Evolutionary conservation across 768 basidiomycete genomes (phyloP).

Genomic region (Termitomyces sp.): DNA sequence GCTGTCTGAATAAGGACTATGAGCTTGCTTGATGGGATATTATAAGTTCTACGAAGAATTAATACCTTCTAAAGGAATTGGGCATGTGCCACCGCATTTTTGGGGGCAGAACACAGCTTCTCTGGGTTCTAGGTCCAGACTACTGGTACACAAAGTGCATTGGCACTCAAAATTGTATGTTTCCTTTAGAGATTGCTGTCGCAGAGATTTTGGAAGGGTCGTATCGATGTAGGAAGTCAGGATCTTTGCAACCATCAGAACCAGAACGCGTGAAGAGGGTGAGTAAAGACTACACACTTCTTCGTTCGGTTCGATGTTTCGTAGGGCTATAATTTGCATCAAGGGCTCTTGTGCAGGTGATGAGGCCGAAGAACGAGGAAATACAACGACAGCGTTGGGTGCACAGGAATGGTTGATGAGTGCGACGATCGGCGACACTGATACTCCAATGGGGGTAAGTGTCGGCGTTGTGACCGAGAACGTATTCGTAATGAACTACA

Average conservation of each 20-base stretch:
- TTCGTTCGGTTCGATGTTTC: slow-evolving; percentile 55
- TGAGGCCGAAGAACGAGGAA: slow-evolving; percentile 50
- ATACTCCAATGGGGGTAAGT: slow-evolving; percentile 76
- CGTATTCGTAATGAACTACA: slow-evolving; percentile 89
- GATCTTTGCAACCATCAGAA: slow-evolving; percentile 41
- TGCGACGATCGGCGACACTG: slow-evolving; percentile 76
- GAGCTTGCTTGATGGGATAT: neutral
- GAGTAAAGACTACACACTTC: slow-evolving; percentile 45
- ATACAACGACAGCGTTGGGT: slow-evolving; percentile 89
- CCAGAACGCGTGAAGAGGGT: neutral
- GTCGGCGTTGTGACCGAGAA: slow-evolving; percentile 79
- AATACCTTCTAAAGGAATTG: slow-evolving; percentile 55
- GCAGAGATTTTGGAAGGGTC: slow-evolving; percentile 51
- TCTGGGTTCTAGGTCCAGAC: slow-evolving; percentile 48
- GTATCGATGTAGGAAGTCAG: slow-evolving; percentile 83
- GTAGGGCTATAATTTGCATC: slow-evolving; percentile 71
- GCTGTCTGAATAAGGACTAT: slow-evolving; percentile 33
- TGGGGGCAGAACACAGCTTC: slow-evolving; percentile 67
- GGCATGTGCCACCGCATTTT: slow-evolving; percentile 59
- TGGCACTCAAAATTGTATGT: slow-evolving; percentile 77
- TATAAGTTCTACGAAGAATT: neutral
- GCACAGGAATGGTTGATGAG: slow-evolving; percentile 86
- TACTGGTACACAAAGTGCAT: slow-evolving; percentile 52
- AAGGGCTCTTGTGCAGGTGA: slow-evolving; percentile 43
- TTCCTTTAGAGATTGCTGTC: slow-evolving; percentile 55